Base-by-base conservation (phyloP, 805 yeast species). In the Priceomyces medius region DNA sequence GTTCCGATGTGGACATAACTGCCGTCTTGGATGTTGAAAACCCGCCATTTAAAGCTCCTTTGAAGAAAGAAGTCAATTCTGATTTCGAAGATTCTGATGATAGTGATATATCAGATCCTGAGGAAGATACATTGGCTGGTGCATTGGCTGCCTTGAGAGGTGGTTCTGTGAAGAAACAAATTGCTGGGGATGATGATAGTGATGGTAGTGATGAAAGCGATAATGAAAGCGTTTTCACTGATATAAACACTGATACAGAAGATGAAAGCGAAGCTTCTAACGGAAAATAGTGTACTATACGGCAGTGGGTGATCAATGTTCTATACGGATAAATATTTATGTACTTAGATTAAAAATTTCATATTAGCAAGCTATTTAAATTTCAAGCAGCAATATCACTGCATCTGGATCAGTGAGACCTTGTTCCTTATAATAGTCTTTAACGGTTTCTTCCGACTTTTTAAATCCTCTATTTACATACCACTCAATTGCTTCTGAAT, bases 1-100 rank as follows among this genome's bases (percentile, higher is more conserved):
- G 96, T 4, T 65, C 79, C 14, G 97, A 91, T 58, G 59, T 88
- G 18, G 88, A 83, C 49, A 75, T 83, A 46, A 84, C 90, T 7
- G 63, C 88, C 36, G 66, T 68, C 18, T 76, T 90, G 83, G 70
- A 76, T n/a, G 95, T 90, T 26, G 72, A 77, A 51, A 73, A 78
- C 17, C 54, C 56, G 2, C 77, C 82, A 24, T 21, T 35, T 18
- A 76, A 82, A 37, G 57, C 14, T 12, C 49, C 50, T 14, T 40
- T 44, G 18, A 43, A 44, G 23, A 42, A 45, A 8, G 45, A 46
- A 35, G 45, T 43, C 35, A 68, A 61, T n/a, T 76, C 68, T 12
- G 54, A 48, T 4, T 61, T 56, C 10, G 68, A 61, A 2, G 63
- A 55, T 3, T 65, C 54, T 14, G 58, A 56, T 34, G 80, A 77